Evolutionary conservation across 805 yeast genomes (phyloP), one percentile per base, ranked within the genome.

Genomic region (Zygotorulaspora florentina): DNA sequence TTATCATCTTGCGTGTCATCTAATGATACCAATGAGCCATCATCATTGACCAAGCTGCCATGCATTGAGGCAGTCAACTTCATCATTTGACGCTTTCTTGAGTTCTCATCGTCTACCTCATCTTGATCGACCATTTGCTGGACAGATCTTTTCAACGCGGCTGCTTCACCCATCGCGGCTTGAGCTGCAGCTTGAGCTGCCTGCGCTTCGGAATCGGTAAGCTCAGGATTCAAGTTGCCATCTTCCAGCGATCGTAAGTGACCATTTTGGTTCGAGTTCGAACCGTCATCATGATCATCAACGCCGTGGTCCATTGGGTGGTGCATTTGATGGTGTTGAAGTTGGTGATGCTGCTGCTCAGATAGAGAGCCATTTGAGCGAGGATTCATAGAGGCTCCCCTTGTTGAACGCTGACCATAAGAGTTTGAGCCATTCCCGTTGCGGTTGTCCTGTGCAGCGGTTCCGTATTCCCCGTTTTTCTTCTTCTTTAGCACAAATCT

Each of bases 401-500:
- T 36, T n/a, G 45, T 16, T 16, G 42, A 39, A 9, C 45, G 52
- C 12, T 44, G 27, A 13, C 36, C 36, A 33, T 33, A 33, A 10
- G 36, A 3, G 20, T 17, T 33, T n/a, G 36, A 13, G 5, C 36
- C 36, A 13, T 33, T 33, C 18, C 36, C 36, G 8, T 29, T 28
- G 28, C 23, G 35, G 27, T 15, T 12, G 48, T 6, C 45, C 25
- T 40, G 43, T n/a, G 42, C 33, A 20, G 46, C 43, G 3, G 47
- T 50, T 11, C 58, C 60, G 37, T 62, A 64, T 15, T 59, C 59
- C 12, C 66, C 66, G 28, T 51, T 57, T 42, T 57, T 65, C 54
- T 62, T 64, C 46, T 62, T 60, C 46, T 64, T 65, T 37, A 60
- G 43, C 5, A 64, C 66, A 39, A 64, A 62, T 35, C 69, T 53